Conservation (phyloP, 306 rosid species). For the Chamaecrista fasciculata region DNA sequence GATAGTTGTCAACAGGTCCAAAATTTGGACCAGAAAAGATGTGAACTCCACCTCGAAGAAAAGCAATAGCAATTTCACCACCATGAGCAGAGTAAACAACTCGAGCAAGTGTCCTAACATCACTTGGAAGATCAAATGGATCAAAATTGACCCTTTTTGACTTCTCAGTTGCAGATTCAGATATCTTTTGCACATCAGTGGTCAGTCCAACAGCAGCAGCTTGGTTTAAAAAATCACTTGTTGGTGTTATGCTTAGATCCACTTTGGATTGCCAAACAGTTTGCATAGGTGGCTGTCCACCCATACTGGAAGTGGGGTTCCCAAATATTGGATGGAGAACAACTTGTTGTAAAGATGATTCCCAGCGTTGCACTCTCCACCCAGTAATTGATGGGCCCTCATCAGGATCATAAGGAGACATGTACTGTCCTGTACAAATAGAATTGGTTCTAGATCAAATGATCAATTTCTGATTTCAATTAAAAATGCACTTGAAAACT, state of each 20-base stretch:
- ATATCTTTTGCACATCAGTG: conserved; percentile 51
- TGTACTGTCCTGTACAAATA: conserved; percentile 82
- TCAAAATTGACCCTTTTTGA: conserved; percentile 74
- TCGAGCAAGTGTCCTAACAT: conserved; percentile 94
- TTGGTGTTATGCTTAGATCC: conserved; percentile 79
- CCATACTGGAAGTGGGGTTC: conserved; percentile 84
- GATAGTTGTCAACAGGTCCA: conserved; percentile 85
- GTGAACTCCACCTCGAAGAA: conserved; percentile 96
- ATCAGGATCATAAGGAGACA: conserved; percentile 99
- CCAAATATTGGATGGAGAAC: conserved; percentile 99
- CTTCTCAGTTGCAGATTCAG: conserved; percentile 56
- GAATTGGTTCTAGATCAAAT: conserved; percentile 30
- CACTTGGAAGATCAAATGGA: conserved; percentile 98
- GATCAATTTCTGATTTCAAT: conserved; percentile 20
- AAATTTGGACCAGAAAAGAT: conserved; percentile 93
- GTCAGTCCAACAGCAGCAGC: conserved; percentile 47
- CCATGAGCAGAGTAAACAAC: conserved; percentile 97
- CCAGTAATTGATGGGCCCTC: conserved; percentile 99
- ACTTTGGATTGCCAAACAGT: conserved; percentile 98
- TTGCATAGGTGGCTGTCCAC: conserved; percentile 98
- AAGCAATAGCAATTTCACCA: conserved; percentile 96
- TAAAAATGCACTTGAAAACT: background rate
- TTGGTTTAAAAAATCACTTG: conserved; percentile 84
- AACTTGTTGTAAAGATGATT: conserved; percentile 86
- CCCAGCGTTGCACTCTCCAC: conserved; percentile 99